A percentile compares a stretch with the other conserved stretches of the same genome.
These are phyloP conservation scores for Fimicolochytrium jonesii DNA, from an alignment of 192 early-diverging fungal genomes.

Conservation along the genomic window DNA sequence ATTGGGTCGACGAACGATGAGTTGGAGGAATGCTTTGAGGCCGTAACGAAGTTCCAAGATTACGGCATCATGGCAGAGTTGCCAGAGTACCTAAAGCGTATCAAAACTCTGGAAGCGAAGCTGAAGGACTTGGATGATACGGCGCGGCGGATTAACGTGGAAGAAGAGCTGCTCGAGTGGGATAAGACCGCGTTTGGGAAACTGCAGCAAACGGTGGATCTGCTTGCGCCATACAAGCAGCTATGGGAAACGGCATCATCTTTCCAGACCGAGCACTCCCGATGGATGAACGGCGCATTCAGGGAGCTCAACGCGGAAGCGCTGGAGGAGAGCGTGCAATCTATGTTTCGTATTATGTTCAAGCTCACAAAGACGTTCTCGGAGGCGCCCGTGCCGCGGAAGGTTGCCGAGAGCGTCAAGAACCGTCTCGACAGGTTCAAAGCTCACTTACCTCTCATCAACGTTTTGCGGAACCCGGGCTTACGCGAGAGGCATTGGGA, in stretches of 20 bases:
- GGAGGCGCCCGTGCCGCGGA: slow-evolving; percentile 51
- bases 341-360: slow-evolving; percentile 51
- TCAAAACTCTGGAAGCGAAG: slow-evolving; percentile 48
- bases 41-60: slow-evolving; percentile 56
- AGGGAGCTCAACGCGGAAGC: slow-evolving; percentile 49
- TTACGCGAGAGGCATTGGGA: slow-evolving; percentile 54
- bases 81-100: slow-evolving; percentile 55
- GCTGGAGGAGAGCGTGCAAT: slow-evolving; percentile 45
- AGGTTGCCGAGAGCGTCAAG: slow-evolving; percentile 59
- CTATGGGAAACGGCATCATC: slow-evolving; percentile 53
- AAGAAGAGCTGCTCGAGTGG: slow-evolving; percentile 60
- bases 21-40: slow-evolving; percentile 54
- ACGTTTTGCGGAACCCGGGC: slow-evolving; percentile 52
- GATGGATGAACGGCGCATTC: slow-evolving; percentile 59
- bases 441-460: slow-evolving; percentile 47
- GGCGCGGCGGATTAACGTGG: slow-evolving; percentile 44
- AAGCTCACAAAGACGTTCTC: slow-evolving; percentile 52
- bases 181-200: slow-evolving; percentile 52
- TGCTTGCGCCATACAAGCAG: slow-evolving; percentile 55
- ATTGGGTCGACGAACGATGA: slow-evolving; percentile 49
- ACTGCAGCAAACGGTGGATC: slow-evolving; percentile 47
- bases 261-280: slow-evolving; percentile 52
- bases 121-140: slow-evolving; percentile 43
- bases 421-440: slow-evolving; percentile 59
- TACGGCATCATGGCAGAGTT: slow-evolving; percentile 58